Conservation (phyloP, 768 basidiomycete species). For the Termitomyces heimii region DNA sequence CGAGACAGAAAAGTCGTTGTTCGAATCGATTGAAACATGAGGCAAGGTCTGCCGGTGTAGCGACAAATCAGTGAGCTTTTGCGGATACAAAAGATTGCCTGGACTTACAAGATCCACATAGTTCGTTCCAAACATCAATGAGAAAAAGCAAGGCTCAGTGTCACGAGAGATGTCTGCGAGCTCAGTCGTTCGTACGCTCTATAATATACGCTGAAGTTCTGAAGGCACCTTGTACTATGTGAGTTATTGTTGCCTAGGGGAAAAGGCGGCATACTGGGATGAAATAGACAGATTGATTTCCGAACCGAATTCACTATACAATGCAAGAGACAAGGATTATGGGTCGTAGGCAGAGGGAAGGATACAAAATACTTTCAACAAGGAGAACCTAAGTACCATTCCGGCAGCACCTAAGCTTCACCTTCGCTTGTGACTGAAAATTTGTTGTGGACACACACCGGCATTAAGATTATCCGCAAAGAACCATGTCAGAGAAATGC, state of each 20-base stretch:
- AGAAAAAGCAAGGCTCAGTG: not conserved
- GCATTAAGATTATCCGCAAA: not conserved
- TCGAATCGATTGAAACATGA: not conserved
- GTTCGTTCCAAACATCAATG: not conserved
- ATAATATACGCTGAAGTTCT: not conserved
- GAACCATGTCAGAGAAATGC: not conserved
- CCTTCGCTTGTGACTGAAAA: not conserved
- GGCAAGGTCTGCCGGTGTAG: no score
- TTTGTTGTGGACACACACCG: not conserved
- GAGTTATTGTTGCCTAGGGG: not conserved
- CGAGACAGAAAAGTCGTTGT: not conserved
- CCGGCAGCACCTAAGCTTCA: not conserved
- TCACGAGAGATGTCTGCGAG: not conserved
- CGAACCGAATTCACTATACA: not conserved
- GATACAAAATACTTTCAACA: not conserved
- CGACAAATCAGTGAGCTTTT: not conserved
- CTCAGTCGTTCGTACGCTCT: not conserved
- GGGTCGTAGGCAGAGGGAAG: no score
- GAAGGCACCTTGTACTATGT: not conserved
- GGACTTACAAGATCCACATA: not conserved
- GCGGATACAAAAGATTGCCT: not conserved
- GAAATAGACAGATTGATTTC: not conserved
- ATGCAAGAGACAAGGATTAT: no score
- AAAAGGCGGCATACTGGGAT: not conserved
- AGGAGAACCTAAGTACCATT: no score